These are phyloP conservation scores for Rhizoclosmatium globosum DNA, from an alignment of 192 early-diverging fungal genomes.

Conservation along the genomic window DNA sequence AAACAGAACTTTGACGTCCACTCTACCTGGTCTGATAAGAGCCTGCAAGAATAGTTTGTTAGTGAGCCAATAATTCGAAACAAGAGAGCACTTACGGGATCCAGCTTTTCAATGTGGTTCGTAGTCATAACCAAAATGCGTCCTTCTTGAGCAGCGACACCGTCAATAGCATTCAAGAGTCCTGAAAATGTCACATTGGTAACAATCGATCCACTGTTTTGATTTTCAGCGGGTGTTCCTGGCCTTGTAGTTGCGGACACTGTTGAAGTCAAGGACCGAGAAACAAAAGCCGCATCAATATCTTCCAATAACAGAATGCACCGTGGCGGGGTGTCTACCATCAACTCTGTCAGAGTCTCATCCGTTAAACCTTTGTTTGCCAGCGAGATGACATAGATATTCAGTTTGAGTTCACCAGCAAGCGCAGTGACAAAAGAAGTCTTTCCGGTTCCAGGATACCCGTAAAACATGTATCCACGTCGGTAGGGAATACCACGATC, in stretches of 20 bases:
- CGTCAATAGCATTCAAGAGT: constrained; percentile 80
- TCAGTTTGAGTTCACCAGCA: constrained; percentile 76
- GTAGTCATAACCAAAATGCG: constrained; percentile 82
- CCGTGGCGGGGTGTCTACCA: constrained; percentile 55
- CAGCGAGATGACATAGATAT: constrained; percentile 77
- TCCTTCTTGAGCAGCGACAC: constrained; percentile 76
- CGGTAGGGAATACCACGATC: constrained; percentile 71
- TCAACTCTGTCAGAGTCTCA: constrained; percentile 59
- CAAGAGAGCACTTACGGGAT: constrained; percentile 44
- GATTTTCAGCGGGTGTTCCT: background rate
- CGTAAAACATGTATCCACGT: constrained; percentile 72
- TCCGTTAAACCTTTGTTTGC: constrained; percentile 72
- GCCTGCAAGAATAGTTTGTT: constrained; percentile 40
- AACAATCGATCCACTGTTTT: constrained; percentile 17
- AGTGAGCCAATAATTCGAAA: background rate
- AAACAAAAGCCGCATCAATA: constrained; percentile 77
- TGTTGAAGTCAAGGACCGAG: constrained; percentile 52
- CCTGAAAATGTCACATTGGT: constrained; percentile 63
- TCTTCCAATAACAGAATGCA: constrained; percentile 78
- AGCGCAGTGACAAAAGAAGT: constrained; percentile 71
- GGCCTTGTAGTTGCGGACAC: background rate
- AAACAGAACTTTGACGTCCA: constrained; percentile 68
- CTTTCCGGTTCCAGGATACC: constrained; percentile 78
- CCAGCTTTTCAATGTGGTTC: constrained; percentile 73
- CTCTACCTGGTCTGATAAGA: constrained; percentile 73